Evolutionary conservation across 1,284 basidiomycete genomes (phyloP), one percentile per base, ranked within the genome.

Genomic region (Pulchroboletus neoregius): DNA sequence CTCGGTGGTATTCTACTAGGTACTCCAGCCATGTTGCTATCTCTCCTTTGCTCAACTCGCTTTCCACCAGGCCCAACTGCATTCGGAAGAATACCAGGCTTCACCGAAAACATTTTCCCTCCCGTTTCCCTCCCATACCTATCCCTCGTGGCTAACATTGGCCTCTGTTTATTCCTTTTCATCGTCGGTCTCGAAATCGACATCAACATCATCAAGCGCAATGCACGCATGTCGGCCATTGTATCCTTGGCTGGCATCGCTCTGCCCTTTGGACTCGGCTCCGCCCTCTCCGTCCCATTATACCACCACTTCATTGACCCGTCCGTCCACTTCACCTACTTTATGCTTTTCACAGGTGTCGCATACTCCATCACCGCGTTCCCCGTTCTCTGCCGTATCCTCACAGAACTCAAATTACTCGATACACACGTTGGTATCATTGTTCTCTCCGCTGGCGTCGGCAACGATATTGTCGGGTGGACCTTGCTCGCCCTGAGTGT

Each of bases 311-410:
- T 94, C 68, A 84, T 95, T 61, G 78, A 87, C 57, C 61, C 68
- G 0, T 73, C 67, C 31, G 80, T 91, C 47, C 70, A 83, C 31
- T 75, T 93, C 66, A 87, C 88, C 0, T 78, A 96, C 61, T 98
- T 98, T 66, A 80, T 98, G 75, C 82, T 99, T 31, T 98, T 97
- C 67, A 84, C 90, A 16, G 91, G 92, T 40, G 91, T 95, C 20
- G 86, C 93, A 2, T 92, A 87, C 70, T 86, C 87, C 6, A 96
- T 97, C 65, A 97, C 94, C 0, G 94, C 94, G 0, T 94, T 94
- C 62, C 90, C 87, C 0, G 92, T 98, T 6, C 77, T 98, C 2
- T 96, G 94, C 62, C 85, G 95, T 38, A 91, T 93, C 55, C 71
- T 92, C 35, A 88, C 87, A 0, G 84, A 85, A 62, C 72, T 87